Conservation (phyloP, 805 yeast genomes). For the Kodamaea nitidulidarum region DNA sequence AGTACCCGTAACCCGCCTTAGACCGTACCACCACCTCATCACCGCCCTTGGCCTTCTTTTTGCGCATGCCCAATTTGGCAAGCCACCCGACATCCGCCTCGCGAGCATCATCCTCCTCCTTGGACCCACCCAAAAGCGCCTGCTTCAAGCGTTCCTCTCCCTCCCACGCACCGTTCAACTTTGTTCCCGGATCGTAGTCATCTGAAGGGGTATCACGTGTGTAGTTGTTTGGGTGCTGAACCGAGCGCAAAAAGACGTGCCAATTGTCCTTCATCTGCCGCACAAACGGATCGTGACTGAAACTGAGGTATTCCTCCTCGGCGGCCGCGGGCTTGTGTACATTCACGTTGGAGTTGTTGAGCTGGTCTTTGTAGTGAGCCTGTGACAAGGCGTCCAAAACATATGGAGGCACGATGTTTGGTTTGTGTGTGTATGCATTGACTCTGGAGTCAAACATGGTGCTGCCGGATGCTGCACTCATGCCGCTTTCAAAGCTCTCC, state of each 20-base stretch:
- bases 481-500: slow-evolving; percentile 5
- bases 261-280: slow-evolving; percentile 44
- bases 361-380: slow-evolving; percentile 38
- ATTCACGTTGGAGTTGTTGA: slow-evolving; percentile 29
- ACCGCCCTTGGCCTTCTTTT: slow-evolving; percentile 3
- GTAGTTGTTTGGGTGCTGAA: slow-evolving; percentile 42
- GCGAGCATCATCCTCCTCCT: slow-evolving; percentile 16
- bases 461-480: slow-evolving; percentile 2
- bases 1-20: slow-evolving; percentile 55
- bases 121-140: slow-evolving; percentile 42
- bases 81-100: slow-evolving; percentile 9
- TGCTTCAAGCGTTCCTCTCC: slow-evolving; percentile 62
- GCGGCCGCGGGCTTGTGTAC: slow-evolving; percentile 9
- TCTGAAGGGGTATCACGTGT: slow-evolving; percentile 19
- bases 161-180: slow-evolving; percentile 55
- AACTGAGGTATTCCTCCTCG: slow-evolving; percentile 30
- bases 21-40: slow-evolving; percentile 34
- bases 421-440: slow-evolving; percentile 31
- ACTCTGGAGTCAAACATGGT: slow-evolving; percentile 18
- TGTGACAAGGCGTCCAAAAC: slow-evolving; percentile 53
- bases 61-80: slow-evolving; percentile 10
- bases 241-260: slow-evolving; percentile 47
- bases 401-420: slow-evolving; percentile 55
- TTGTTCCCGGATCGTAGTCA: slow-evolving; percentile 32
- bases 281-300: slow-evolving; percentile 37